These are phyloP conservation scores for Colletotrichum simmondsii DNA, from an alignment of 2,329 filamentous ascomycete species.

Conservation along the genomic window DNA sequence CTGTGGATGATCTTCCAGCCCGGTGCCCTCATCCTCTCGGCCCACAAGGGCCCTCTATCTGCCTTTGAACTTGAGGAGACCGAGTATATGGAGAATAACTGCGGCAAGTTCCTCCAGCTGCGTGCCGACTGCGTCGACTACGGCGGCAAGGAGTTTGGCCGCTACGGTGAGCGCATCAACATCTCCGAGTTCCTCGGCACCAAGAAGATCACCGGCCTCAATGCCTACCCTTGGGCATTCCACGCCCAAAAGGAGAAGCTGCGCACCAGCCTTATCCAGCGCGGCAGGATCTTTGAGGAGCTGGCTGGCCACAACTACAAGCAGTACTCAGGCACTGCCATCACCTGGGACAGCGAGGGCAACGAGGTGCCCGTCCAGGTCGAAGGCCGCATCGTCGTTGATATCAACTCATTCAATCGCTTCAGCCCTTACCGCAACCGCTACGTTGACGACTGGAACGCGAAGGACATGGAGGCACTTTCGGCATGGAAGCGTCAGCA, in stretches of 20 bases:
- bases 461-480: constrained; percentile 44
- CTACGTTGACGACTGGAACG: constrained; percentile 45
- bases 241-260: constrained; percentile 52
- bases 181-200: constrained; percentile 56
- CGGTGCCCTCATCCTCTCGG: constrained; percentile 52
- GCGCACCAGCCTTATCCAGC: constrained; percentile 45
- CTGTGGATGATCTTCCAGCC: constrained; percentile 66
- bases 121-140: constrained; percentile 57
- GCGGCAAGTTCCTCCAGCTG: constrained; percentile 51
- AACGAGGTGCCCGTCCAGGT: constrained; percentile 41
- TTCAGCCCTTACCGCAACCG: constrained; percentile 45
- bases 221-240: constrained; percentile 56
- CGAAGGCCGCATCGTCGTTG: constrained; percentile 50
- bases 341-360: constrained; percentile 47
- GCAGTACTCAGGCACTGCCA: constrained; percentile 53
- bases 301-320: constrained; percentile 61
- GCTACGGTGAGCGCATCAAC: constrained; percentile 44
- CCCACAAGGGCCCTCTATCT: constrained; percentile 50
- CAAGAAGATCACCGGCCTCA: constrained; percentile 53
- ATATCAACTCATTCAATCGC: constrained; percentile 50
- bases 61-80: constrained; percentile 51
- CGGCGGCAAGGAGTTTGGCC: constrained; percentile 59
- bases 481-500: constrained; percentile 37
- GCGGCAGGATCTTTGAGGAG: constrained; percentile 57
- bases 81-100: constrained; percentile 49